Base-by-base conservation (phyloP, 2,329 filamentous ascomycete species). In the Emergomyces pasteurianus region DNA sequence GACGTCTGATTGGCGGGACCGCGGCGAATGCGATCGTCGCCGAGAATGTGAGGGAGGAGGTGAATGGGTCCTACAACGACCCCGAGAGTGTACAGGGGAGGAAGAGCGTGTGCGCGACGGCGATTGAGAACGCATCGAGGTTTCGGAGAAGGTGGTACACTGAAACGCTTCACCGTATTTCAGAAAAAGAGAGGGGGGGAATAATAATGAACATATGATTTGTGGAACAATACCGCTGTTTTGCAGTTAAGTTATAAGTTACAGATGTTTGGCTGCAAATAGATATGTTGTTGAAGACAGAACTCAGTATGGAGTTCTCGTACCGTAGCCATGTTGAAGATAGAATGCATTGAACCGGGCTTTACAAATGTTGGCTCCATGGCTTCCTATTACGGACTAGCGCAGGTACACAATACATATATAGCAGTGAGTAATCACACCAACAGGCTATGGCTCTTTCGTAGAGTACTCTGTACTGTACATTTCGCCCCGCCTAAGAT, bases 71-170 rank as follows among this genome's bases (percentile, higher is more conserved):
- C 64, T 65, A 6, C 67, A 66, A 61, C 67, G 61, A 26, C 59
- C 58, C 63, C 62, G 38, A 58, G 63, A 58, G 60, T 47, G 65
- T 40, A 67, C 69, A 18, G 64, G 67, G 58, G 64, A 63, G 50
- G 69, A 68, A 60, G 73, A 73, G 36, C 66, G 69, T 23, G 66
- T 67, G 54, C 67, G 66, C 54, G 66, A 65, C 9, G 67, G 42
- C 18, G 60, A 62, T 55, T 59, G 63, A 26, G 71, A 70, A 58
- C 64, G 66, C 36, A 63, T 43, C 34, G 38, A 58, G 21, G 31
- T 40, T 34, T n/a, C 5, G 14, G 23, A 26, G 4, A 7, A 21
- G 26, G 4, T 21, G 36, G 46, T 46, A 43, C 7, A 26, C 26
- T 7, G 23, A 10, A 26, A 23, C 21, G 1, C 53, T 56, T 55